Evolutionary conservation across 2,329 filamentous ascomycete genomes (phyloP), one percentile per base, ranked within the genome.

Genomic region (Hirsutella minnesotensis): DNA sequence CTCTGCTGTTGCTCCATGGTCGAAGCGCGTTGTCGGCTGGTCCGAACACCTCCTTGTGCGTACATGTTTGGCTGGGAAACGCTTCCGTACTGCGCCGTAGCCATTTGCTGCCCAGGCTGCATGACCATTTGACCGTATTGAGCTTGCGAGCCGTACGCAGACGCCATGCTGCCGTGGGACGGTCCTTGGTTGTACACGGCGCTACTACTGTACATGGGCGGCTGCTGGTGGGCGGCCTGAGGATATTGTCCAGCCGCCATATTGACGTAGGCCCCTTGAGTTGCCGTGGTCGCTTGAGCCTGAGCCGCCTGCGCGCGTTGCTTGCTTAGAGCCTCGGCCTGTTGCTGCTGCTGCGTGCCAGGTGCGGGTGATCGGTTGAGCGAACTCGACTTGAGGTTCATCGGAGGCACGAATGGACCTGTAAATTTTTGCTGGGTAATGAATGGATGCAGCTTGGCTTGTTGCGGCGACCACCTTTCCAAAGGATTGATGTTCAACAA

Each of bases 391-490:
- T 95, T 95, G 46, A 96, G 69, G 56, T 94, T 95, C 88, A 95
- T 95, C 3, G 90, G 90, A 9, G 92, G 92, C 39, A 96, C 86
- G 58, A 98, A 98, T 3, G 89, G 88, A 1, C 88, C 89, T 0
- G 89, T 95, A 59, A 83, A 98, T 68, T 96, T 98, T 58, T 94
- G 85, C 59, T 98, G 92, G 1, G 92, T 98, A 58, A 98, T 98
- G 63, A 98, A 98, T 0, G 92, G 92, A 59, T 98, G 92, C 46
- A 95, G 69, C 59, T 95, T 95, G 29, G 92, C 92, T 65, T 98
- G 92, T 57, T 95, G 90, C 7, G 92, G 92, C 4, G 92, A 95
- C 92, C 92, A 98, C 60, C 92, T 73, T 64, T 98, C 92, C 29
- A 98, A 73, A 3, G 92, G 92, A 58, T 95, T 98, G 59, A 95